A percentile compares a stretch with the other conserved stretches of the same genome.
Evolutionary conservation across 202 grass and related monocot species (phyloP).

Genomic region (Carex arenaria): DNA sequence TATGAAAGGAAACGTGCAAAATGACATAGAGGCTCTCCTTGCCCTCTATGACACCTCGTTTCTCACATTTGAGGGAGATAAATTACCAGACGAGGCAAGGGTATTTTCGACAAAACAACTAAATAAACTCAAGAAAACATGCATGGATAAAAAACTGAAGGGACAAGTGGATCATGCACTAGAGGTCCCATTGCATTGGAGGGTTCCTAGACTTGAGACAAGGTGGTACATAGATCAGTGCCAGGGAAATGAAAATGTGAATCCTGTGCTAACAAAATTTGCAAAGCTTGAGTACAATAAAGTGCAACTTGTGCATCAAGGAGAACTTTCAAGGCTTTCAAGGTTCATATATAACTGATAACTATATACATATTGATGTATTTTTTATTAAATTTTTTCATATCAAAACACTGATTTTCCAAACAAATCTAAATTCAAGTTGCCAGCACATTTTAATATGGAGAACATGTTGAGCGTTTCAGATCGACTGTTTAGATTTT

Average conservation of each 20-base stretch:
- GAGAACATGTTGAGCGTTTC: too few relatives aligned
- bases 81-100: conserved; percentile 21
- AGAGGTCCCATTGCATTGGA: conserved; percentile 36
- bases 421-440: too few relatives aligned
- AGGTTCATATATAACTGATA: conserved; percentile 14
- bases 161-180: conserved; percentile 9
- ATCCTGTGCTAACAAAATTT: conserved; percentile 20
- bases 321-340: conserved; percentile 8
- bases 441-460: too few relatives aligned
- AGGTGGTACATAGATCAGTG: conserved; percentile 40
- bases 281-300: conserved; percentile 36
- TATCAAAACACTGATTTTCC: too few relatives aligned
- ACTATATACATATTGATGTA: too few relatives aligned
- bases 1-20: not conserved
- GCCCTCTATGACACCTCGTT: conserved; percentile 37
- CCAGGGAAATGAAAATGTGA: not conserved
- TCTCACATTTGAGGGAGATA: conserved; percentile 29
- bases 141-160: conserved; percentile 12
- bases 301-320: conserved; percentile 34
- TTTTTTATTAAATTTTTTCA: too few relatives aligned
- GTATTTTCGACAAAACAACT: conserved; percentile 8
- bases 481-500: too few relatives aligned
- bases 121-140: not conserved
- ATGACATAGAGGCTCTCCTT: conserved; percentile 17
- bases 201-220: conserved; percentile 30